Evolutionary conservation across 306 rosid species (phyloP).

Genomic region (Quercus dentata): DNA sequence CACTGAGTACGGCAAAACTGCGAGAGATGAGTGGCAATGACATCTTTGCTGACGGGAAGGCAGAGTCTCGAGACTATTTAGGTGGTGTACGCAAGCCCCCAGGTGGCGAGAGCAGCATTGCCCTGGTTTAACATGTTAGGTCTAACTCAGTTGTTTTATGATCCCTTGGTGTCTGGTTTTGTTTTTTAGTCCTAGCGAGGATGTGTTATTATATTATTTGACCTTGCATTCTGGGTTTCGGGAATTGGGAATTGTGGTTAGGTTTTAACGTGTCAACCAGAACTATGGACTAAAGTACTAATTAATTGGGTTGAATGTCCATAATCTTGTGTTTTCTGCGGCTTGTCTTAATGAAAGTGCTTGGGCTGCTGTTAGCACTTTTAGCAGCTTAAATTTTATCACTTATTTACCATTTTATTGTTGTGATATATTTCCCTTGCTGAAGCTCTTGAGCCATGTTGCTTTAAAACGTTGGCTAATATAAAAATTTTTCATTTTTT

Average conservation of each 20-base stretch:
- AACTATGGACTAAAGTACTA: conserved; percentile 59
- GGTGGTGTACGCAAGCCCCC: conserved; percentile 99
- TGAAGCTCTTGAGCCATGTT: neutral
- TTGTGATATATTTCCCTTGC: too few species aligned
- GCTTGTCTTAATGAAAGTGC: conserved; percentile 54
- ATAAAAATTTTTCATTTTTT: too few species aligned
- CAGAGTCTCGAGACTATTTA: conserved; percentile 79
- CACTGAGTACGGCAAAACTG: conserved; percentile 74
- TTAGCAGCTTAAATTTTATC: neutral
- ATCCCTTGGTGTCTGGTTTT: conserved; percentile 48
- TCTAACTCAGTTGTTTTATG: conserved; percentile 51
- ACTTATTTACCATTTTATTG: neutral
- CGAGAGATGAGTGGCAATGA: conserved; percentile 91
- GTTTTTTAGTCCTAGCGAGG: conserved; percentile 44
- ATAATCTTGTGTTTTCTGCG: conserved; percentile 44
- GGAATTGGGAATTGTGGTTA: conserved; percentile 64
- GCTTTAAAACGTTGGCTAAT: neutral
- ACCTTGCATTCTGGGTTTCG: conserved; percentile 71
- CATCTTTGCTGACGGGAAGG: conserved; percentile 97
- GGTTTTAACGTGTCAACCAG: conserved; percentile 60
- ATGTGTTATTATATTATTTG: conserved; percentile 68
- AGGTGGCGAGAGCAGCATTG: conserved; percentile 98
- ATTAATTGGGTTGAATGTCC: conserved; percentile 90
- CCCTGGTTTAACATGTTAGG: conserved; percentile 78
- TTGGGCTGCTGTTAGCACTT: conserved; percentile 44